A percentile compares a stretch with the other conserved stretches of the same genome.
phyloP scores from a whole-genome alignment of 208 protist genomes.

The Trypanosoma platydactyli region DNA sequence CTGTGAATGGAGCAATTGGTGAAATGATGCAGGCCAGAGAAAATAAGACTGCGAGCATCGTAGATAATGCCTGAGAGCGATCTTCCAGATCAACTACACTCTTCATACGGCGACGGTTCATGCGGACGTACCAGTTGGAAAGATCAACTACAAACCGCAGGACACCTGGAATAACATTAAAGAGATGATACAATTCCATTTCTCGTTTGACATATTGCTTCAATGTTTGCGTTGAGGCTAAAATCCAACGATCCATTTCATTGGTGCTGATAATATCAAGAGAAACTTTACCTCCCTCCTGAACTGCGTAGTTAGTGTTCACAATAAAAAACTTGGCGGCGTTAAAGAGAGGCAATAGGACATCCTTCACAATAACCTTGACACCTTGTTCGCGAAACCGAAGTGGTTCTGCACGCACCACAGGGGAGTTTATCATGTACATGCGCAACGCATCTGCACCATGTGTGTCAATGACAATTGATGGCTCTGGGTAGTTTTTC shows the following conservation, averaged over 20 bases:
- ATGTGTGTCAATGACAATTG: conserved; percentile 93
- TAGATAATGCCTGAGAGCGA: conserved; percentile 74
- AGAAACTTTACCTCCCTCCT: conserved; percentile 45
- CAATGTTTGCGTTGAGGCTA: conserved; percentile 93
- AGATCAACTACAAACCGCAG: conserved; percentile 97
- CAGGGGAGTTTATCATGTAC: conserved; percentile 99
- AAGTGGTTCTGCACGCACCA: conserved; percentile 97
- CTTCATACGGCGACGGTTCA: conserved; percentile 97
- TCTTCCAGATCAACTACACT: conserved; percentile 74
- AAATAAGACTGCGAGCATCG: conserved; percentile 95
- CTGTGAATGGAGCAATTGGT: conserved; percentile 99
- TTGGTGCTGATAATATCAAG: conserved; percentile 85
- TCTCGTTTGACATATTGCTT: conserved; percentile 95
- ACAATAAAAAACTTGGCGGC: conserved; percentile 98
- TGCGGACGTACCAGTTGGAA: conserved; percentile 99
- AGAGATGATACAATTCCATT: conserved; percentile 98
- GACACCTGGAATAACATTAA: conserved; percentile 98
- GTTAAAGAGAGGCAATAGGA: conserved; percentile 99
- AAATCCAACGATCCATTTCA: conserved; percentile 99
- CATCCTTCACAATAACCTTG: conserved; percentile 96
- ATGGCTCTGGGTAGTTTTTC: conserved; percentile 99
- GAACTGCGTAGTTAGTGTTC: conserved; percentile 86
- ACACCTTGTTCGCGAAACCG: conserved; percentile 95
- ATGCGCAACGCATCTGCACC: conserved; percentile 99
- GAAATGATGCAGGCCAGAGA: conserved; percentile 91